Percentiles rank a stretch among this genome's conserved stretches.
Conservation (phyloP, 192 early-diverging fungal genomes). For the Phycomyces nitens region DNA sequence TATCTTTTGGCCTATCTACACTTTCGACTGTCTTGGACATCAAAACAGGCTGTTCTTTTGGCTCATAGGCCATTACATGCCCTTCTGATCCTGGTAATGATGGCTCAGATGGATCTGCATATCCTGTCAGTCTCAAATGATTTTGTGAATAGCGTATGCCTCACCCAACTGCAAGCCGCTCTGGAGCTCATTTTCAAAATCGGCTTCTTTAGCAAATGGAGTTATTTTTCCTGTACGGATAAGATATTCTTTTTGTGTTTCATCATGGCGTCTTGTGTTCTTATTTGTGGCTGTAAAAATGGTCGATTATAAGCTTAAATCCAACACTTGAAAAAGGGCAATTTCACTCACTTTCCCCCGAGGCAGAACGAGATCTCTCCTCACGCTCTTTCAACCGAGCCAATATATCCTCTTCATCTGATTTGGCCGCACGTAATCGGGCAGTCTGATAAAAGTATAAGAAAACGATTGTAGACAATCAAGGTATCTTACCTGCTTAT, state of each 20-base stretch:
- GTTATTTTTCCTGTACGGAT: conserved; percentile 68
- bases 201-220: conserved; percentile 49
- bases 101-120: no score
- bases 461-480: neutral
- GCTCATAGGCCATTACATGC: no score
- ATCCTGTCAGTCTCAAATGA: no score
- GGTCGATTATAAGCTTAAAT: neutral
- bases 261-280: conserved; percentile 25
- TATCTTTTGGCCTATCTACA: neutral
- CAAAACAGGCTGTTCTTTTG: neutral
- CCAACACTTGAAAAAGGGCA: neutral
- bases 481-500: conserved; percentile 31
- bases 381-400: conserved; percentile 27
- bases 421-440: conserved; percentile 4
- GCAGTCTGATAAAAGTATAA: conserved; percentile 13
- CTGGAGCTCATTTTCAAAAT: neutral
- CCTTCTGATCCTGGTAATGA: no score
- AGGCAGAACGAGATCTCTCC: neutral
- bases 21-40: neutral
- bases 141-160: no score
- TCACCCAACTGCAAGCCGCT: neutral
- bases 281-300: conserved; percentile 18
- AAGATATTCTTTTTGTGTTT: conserved; percentile 62
- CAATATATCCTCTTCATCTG: conserved; percentile 34
- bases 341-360: neutral